Evolutionary conservation across 2,329 filamentous ascomycete genomes (phyloP).

Genomic region (Stenocarpella maydis): DNA sequence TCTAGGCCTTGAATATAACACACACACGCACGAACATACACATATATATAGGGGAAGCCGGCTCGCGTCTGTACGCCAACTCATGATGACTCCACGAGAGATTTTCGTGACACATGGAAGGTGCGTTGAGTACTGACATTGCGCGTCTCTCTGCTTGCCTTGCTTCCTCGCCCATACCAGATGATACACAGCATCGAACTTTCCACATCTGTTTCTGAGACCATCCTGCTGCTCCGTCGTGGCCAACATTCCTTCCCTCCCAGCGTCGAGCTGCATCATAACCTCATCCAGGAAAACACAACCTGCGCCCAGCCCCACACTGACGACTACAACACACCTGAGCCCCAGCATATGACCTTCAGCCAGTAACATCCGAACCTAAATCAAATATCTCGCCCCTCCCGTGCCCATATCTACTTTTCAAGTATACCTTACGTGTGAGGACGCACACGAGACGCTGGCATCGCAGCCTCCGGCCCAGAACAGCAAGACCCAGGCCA

Average conservation of each 20-base stretch:
- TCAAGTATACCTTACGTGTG: not conserved
- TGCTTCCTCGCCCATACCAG: not conserved
- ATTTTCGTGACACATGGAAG: slow-evolving; percentile 10
- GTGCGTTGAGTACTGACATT: not conserved
- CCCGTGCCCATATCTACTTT: not conserved
- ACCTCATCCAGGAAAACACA: not conserved
- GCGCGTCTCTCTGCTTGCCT: not conserved
- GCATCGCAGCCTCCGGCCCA: not conserved
- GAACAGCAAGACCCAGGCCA: not conserved
- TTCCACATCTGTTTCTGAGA: not conserved
- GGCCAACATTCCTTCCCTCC: not conserved
- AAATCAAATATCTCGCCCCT: not conserved
- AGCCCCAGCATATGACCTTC: not conserved
- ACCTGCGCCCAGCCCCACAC: not conserved
- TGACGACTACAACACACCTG: not conserved
- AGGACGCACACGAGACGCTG: not conserved
- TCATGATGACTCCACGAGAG: not conserved
- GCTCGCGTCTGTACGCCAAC: not conserved
- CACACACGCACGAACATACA: not conserved
- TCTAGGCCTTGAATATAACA: too few relatives aligned
- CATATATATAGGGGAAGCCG: slow-evolving; percentile 10
- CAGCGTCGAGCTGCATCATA: not conserved
- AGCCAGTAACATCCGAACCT: not conserved
- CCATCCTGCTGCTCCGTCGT: not conserved
- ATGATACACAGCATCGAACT: slow-evolving; percentile 9